Evolutionary conservation across 2,329 filamentous ascomycete genomes (phyloP), one percentile per base, ranked within the genome.

Genomic region (Hypoxylon sp.): DNA sequence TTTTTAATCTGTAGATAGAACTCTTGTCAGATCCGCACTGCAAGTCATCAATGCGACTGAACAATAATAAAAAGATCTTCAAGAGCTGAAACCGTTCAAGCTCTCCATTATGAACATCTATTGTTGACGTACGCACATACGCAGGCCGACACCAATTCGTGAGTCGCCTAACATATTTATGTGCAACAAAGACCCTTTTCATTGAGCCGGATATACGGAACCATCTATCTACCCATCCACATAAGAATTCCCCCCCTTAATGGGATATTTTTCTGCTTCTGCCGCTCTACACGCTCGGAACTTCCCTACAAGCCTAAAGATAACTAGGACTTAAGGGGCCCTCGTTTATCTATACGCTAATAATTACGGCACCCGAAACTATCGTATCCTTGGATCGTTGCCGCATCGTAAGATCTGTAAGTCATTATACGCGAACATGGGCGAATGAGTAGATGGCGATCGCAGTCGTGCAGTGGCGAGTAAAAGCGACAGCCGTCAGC

Each of bases 261-360:
- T 62, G 38, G 53, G 43, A 25, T 41, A 14, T 45, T 50, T 43
- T 45, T 57, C 46, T 60, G 14, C 11, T 11, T 60, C 62, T 68
- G 56, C 68, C 68, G 68, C 68, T 59, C 49, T 62, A 66, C 52
- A 65, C 68, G 68, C 65, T 59, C 41, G 49, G 63, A 51, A 38
- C 30, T 28, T 43, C 48, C 57, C 67, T 55, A 55, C n/a, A n/a
- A n/a, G n/a, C 60, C 53, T 57, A 34, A 48, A 57, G 38, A 67
- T 55, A 59, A 56, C 21, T 36, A 41, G 56, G 51, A 41, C 46
- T 46, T 34, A 53, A 49, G 48, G 43, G 57, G 49, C 34, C 30
- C 32, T 59, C 43, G 38, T 62, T 57, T 58, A 58, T 65, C 52
- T 55, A 38, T 56, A 50, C 38, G 2, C 32, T 41, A 45, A 23